Evolutionary conservation across 2,329 filamentous ascomycete species (phyloP).

Genomic region (Diaporthe aspalathi): DNA sequence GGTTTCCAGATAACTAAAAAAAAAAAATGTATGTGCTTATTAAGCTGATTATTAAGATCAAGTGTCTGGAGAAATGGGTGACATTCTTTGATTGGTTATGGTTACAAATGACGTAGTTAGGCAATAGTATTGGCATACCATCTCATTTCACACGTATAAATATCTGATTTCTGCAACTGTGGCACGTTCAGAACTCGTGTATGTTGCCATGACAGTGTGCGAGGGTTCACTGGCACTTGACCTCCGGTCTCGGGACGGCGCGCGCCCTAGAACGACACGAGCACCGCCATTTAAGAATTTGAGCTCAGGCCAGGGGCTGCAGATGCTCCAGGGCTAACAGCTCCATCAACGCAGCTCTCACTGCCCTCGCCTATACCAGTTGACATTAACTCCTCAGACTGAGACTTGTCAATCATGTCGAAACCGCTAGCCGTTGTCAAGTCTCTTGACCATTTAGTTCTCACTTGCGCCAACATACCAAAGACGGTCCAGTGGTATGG

Average conservation of each 20-base stretch:
- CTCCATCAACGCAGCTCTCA: not conserved
- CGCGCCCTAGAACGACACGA: not conserved
- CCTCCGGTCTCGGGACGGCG: conserved; percentile 1
- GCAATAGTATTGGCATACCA: too few relatives aligned
- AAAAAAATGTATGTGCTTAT: too few relatives aligned
- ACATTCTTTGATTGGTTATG: too few relatives aligned
- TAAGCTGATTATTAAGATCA: too few relatives aligned
- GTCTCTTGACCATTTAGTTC: conserved; percentile 70
- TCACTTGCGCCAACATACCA: conserved; percentile 65
- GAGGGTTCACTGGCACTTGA: not conserved
- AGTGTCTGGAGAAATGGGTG: too few relatives aligned
- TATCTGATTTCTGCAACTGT: too few relatives aligned
- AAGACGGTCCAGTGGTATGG: conserved; percentile 66
- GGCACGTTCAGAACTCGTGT: too few relatives aligned
- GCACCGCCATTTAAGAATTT: too few relatives aligned
- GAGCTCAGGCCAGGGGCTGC: not conserved
- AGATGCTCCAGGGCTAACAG: not conserved
- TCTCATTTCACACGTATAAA: too few relatives aligned
- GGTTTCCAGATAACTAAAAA: too few relatives aligned
- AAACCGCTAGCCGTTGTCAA: conserved; percentile 47
- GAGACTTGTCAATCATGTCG: conserved; percentile 40
- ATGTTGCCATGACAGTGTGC: too few relatives aligned
- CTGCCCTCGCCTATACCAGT: not conserved
- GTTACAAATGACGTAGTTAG: too few relatives aligned
- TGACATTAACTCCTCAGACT: not conserved